These are phyloP conservation scores for Trichoderma atroviride DNA, from an alignment of 2,329 filamentous ascomycete genomes.

Conservation along the genomic window DNA sequence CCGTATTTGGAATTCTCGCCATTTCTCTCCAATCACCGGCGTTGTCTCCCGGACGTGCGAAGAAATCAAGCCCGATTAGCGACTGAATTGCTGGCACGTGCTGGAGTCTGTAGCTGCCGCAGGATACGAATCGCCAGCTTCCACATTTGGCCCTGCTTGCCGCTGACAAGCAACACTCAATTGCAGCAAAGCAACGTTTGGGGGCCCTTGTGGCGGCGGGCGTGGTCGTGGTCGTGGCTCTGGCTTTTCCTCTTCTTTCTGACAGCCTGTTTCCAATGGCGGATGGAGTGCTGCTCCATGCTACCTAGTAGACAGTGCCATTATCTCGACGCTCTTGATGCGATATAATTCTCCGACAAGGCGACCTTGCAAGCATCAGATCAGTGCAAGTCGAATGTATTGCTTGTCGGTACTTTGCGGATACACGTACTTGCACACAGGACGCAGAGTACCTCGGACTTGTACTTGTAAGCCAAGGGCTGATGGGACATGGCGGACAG, in stretches of 20 bases:
- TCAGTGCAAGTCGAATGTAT: background rate
- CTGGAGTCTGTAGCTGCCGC: conserved; percentile 1
- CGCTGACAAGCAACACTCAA: conserved; percentile 1
- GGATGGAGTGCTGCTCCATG: background rate
- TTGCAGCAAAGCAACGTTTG: background rate
- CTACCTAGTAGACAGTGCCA: background rate
- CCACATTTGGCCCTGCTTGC: conserved; percentile 21
- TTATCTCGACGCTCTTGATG: background rate
- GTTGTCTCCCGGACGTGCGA: background rate
- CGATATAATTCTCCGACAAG: background rate
- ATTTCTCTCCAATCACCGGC: conserved; percentile 3
- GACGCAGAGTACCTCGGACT: background rate
- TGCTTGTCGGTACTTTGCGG: background rate
- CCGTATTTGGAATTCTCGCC: background rate
- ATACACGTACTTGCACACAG: background rate
- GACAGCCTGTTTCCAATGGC: background rate
- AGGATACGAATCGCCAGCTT: conserved; percentile 14
- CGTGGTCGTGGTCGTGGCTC: background rate
- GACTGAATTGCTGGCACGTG: conserved; percentile 20
- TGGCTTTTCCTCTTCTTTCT: background rate
- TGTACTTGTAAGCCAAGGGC: background rate
- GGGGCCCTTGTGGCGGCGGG: background rate
- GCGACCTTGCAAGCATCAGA: background rate
- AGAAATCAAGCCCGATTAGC: conserved; percentile 8
- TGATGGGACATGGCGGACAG: conserved; percentile 31